phyloP scores from a whole-genome alignment of 495 filamentous ascomycete genomes.

The Oleoguttula mirabilis region DNA sequence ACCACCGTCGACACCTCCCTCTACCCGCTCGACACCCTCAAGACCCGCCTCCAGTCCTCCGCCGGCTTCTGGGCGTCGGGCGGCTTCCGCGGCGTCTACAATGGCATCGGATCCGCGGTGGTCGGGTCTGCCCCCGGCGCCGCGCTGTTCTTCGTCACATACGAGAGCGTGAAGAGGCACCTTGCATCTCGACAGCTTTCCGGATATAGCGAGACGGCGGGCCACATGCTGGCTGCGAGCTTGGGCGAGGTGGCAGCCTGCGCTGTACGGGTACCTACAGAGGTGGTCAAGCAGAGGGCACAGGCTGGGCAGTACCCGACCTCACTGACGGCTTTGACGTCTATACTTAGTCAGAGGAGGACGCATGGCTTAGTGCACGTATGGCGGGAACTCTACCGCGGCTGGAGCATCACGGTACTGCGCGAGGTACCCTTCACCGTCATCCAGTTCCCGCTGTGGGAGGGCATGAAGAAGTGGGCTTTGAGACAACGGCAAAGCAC shows the following conservation, averaged over 20 bases:
- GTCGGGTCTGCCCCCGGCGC: constrained; percentile 96
- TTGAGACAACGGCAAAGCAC: constrained; percentile 4
- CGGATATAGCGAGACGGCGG: constrained; percentile 27
- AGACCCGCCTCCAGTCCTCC: constrained; percentile 71
- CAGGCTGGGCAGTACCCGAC: constrained; percentile 64
- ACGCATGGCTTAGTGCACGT: constrained; percentile 41
- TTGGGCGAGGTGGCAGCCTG: constrained; percentile 88
- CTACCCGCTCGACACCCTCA: constrained; percentile 35
- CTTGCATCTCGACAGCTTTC: neutral
- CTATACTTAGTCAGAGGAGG: constrained; percentile 50
- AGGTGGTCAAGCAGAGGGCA: constrained; percentile 92
- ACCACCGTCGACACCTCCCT: constrained; percentile 34
- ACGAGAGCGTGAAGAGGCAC: constrained; percentile 63
- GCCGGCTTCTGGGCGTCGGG: constrained; percentile 64
- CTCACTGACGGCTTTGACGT: constrained; percentile 48
- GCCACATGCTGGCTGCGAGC: constrained; percentile 80
- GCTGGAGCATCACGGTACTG: constrained; percentile 81
- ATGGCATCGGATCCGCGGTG: constrained; percentile 54
- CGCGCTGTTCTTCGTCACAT: constrained; percentile 95
- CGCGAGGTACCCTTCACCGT: constrained; percentile 95
- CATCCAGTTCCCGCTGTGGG: constrained; percentile 95
- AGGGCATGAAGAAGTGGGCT: constrained; percentile 56
- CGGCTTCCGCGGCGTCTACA: constrained; percentile 62
- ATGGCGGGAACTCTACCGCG: constrained; percentile 75
- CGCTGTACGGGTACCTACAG: constrained; percentile 83